These are phyloP conservation scores for Hyaloscypha variabilis DNA, from an alignment of 495 filamentous ascomycete species.

Conservation along the genomic window DNA sequence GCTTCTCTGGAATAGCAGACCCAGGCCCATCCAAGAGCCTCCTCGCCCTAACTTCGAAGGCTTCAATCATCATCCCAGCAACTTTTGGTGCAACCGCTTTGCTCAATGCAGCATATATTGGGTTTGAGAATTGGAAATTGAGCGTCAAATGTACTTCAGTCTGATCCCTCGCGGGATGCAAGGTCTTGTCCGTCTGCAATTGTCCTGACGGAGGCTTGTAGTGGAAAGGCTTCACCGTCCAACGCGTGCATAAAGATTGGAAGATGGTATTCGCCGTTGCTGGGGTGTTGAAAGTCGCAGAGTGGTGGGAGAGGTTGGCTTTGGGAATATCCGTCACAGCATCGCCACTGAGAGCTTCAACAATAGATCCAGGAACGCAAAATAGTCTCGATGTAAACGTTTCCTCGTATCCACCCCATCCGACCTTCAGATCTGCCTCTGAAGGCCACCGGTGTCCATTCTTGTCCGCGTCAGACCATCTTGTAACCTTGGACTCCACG, in stretches of 20 bases:
- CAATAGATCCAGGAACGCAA: conserved; percentile 67
- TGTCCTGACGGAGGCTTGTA: conserved; percentile 35
- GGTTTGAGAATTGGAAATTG: conserved; percentile 81
- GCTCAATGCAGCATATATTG: conserved; percentile 79
- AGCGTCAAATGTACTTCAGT: conserved; percentile 77
- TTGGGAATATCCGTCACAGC: conserved; percentile 43
- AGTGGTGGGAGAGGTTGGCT: conserved; percentile 40
- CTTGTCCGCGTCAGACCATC: conserved; percentile 41
- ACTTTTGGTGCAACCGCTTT: conserved; percentile 80
- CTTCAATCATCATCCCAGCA: conserved; percentile 85
- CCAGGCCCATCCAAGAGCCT: conserved; percentile 49
- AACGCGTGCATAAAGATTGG: conserved; percentile 73
- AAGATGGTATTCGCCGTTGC: conserved; percentile 59
- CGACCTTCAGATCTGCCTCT: conserved; percentile 78
- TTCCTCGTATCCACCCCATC: conserved; percentile 82
- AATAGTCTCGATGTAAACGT: conserved; percentile 74
- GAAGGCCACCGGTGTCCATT: conserved; percentile 57
- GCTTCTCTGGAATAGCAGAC: conserved; percentile 1
- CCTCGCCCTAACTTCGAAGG: conserved; percentile 82
- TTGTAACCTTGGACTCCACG: conserved; percentile 67
- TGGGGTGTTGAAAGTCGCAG: conserved; percentile 14
- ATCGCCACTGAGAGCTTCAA: conserved; percentile 80
- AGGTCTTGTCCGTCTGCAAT: conserved; percentile 32
- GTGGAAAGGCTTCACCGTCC: conserved; percentile 59
- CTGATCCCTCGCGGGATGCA: conserved; percentile 41